Conservation (phyloP, 768 basidiomycete genomes). For the Leucosporidium scottii region DNA sequence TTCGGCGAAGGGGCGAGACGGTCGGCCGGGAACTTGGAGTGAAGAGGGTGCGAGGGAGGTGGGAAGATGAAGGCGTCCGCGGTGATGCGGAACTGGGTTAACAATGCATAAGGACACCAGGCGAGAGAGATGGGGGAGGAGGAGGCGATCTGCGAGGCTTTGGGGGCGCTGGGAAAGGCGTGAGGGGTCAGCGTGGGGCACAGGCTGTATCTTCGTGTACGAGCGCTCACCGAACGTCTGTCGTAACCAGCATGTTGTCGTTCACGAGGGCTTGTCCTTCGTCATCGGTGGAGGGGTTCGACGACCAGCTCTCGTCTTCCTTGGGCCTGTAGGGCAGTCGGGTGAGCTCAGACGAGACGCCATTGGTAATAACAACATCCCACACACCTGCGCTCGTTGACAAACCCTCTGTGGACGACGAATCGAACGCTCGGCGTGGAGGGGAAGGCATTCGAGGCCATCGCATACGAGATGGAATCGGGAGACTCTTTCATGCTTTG, state of each 20-base stretch:
- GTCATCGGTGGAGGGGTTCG: slow-evolving; percentile 11
- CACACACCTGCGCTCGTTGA: slow-evolving; percentile 27
- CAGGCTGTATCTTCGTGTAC: not conserved
- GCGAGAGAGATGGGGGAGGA: slow-evolving; percentile 52
- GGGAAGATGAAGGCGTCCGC: slow-evolving; percentile 58
- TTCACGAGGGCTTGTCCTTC: slow-evolving; percentile 11
- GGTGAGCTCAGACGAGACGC: not conserved
- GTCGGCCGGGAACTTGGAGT: slow-evolving; percentile 40
- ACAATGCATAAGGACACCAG: slow-evolving; percentile 78
- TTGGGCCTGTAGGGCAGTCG: not conserved
- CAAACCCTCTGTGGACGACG: slow-evolving; percentile 31
- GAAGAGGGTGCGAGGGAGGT: slow-evolving; percentile 45
- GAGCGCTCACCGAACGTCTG: slow-evolving; percentile 47
- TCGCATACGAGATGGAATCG: slow-evolving; percentile 23
- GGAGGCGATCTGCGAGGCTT: slow-evolving; percentile 29
- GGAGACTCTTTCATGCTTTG: slow-evolving; percentile 23
- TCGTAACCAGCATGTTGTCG: slow-evolving; percentile 30
- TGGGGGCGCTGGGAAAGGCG: slow-evolving; percentile 20
- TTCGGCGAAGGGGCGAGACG: slow-evolving; percentile 34
- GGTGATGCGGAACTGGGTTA: slow-evolving; percentile 67
- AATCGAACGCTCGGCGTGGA: slow-evolving; percentile 17
- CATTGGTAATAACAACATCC: not conserved
- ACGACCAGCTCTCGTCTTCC: slow-evolving; percentile 9
- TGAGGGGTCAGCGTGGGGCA: not conserved
- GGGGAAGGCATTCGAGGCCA: slow-evolving; percentile 2